A percentile compares a stretch with the other conserved stretches of the same genome.
Evolutionary conservation across 805 yeast genomes (phyloP).

Genomic region (Saccharomycopsis fodiens): DNA sequence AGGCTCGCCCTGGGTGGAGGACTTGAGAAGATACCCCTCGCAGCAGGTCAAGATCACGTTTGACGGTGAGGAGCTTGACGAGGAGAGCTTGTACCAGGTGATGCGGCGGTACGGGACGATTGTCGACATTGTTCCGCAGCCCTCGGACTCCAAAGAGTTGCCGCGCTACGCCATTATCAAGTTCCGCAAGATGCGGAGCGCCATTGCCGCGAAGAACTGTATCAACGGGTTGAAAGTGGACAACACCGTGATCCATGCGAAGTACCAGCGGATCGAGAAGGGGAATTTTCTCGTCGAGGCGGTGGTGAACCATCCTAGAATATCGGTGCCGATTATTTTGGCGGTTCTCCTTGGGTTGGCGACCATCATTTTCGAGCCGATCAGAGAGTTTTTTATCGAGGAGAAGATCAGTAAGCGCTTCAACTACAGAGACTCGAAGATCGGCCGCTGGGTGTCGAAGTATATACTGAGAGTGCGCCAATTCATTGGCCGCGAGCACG

Average conservation of each 20-base stretch:
- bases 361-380: constrained; percentile 86
- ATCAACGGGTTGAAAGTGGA: constrained; percentile 68
- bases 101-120: constrained; percentile 86
- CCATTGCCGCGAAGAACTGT: constrained; percentile 86
- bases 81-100: constrained; percentile 63
- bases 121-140: constrained; percentile 58
- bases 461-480: constrained; percentile 22
- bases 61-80: constrained; percentile 70
- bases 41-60: constrained; percentile 55
- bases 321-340: constrained; percentile 70
- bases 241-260: constrained; percentile 63
- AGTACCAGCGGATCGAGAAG: constrained; percentile 51
- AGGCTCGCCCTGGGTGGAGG: constrained; percentile 97
- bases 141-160: constrained; percentile 35
- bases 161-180: constrained; percentile 47
- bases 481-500: constrained; percentile 31
- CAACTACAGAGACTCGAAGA: constrained; percentile 30
- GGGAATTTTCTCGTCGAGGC: constrained; percentile 49
- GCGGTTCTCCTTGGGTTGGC: constrained; percentile 78
- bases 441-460: constrained; percentile 30
- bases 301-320: constrained; percentile 68
- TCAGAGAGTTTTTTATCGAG: constrained; percentile 71
- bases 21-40: constrained; percentile 71
- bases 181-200: constrained; percentile 53
- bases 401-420: constrained; percentile 60